Base-by-base conservation (phyloP, 108 stramenopile genomes). In the Nitzschia sp. region DNA sequence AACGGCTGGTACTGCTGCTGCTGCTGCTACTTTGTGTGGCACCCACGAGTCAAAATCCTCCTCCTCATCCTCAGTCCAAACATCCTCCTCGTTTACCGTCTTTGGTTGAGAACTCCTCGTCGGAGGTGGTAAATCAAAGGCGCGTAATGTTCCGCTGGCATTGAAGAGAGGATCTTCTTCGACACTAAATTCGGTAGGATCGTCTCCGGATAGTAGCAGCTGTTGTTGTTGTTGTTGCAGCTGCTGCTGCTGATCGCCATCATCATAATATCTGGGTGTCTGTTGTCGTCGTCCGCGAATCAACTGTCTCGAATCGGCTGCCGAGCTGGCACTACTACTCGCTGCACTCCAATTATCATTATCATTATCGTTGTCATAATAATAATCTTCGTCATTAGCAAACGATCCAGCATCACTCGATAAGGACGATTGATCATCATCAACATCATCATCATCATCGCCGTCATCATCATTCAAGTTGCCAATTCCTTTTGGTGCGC, bases 151-250 rank as follows among this genome's bases (percentile, higher is more conserved):
- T 15, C 60, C 60, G 45, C 60, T 61, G 41, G 26, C 23, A 45
- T 61, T 61, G 25, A 61, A 61, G 2, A 61, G 45, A 22, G 60
- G 60, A 26, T 61, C 60, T 61, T 61, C 60, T 9, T 61, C 60
- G 3, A 34, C 60, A 61, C 60, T 61, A 34, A 61, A 61, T 26
- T 61, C 60, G 17, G 60, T 34, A 27, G 28, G 35, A 34, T 61
- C 60, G n/a, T 61, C 60, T 2, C 41, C n/a, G n/a, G n/a, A n/a
- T 23, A 61, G 26, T 26, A 44, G 60, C 2, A 11, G 38, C 21
- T 45, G 11, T 19, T 44, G 26, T 22, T 50, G 9, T n/a, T 21
- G 9, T 11, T 16, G 9, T 4, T 8, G 8, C 16, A n/a, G 16
- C 48, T n/a, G 48, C 48, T 8, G 9, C 48, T 17, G 13, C n/a